Evolutionary conservation across 805 yeast species (phyloP).

Genomic region (Nakazawaea anatomiae): DNA sequence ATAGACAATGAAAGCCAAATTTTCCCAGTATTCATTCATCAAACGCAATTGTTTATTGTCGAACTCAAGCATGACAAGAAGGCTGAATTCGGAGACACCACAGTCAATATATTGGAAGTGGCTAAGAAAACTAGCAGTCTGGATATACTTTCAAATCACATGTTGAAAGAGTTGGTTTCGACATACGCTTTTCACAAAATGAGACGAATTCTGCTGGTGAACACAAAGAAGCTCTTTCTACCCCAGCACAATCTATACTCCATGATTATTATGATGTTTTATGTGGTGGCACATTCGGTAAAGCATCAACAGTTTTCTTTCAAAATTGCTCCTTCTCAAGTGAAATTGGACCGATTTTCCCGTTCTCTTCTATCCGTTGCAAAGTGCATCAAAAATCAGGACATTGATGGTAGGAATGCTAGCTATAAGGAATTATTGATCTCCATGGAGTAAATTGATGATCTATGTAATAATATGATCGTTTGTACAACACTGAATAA

Average conservation of each 20-base stretch:
- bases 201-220: constrained; percentile 2
- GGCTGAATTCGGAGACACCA: not conserved
- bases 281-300: constrained; percentile 1
- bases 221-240: not conserved
- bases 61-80: constrained; percentile 1
- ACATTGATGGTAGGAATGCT: not conserved
- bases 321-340: not conserved
- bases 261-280: constrained; percentile 3
- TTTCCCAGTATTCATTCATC: constrained; percentile 4
- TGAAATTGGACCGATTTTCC: not conserved
- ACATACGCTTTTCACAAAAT: constrained; percentile 2
- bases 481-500: not conserved
- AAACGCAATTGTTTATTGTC: constrained; percentile 1
- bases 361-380: not conserved
- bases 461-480: too few relatives aligned
- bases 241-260: not conserved
- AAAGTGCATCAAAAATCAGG: not conserved
- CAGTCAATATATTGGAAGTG: constrained; percentile 1
- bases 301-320: not conserved
- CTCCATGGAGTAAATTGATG: not conserved
- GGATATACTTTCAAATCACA: not conserved
- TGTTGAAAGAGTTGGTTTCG: constrained; percentile 3
- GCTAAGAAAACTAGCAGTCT: not conserved
- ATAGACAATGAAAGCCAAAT: constrained; percentile 7
- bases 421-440: not conserved